These are phyloP conservation scores for Talaromyces stipitatus DNA, from an alignment of 495 filamentous ascomycete genomes.

Conservation along the genomic window DNA sequence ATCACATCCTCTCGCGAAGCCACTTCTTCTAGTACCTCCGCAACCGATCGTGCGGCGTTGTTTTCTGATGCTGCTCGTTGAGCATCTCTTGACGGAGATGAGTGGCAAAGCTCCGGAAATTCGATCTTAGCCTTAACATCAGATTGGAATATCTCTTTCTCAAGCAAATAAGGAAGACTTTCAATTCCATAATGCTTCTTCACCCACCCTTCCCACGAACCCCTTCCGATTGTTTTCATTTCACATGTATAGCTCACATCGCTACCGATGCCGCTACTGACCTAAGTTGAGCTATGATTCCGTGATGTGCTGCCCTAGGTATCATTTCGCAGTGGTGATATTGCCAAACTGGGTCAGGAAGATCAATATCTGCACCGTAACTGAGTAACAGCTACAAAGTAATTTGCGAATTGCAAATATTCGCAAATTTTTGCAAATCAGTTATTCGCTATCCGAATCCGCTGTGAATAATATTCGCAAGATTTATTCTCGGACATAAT, in stretches of 20 bases:
- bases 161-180: no score
- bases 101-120: conserved; percentile 25
- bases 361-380: background rate
- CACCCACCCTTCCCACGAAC: no score
- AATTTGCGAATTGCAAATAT: no score
- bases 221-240: no score
- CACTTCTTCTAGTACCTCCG: conserved; percentile 7
- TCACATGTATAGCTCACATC: no score
- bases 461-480: no score
- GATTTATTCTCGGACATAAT: no score
- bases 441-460: no score
- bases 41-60: conserved; percentile 4
- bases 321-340: background rate
- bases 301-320: background rate
- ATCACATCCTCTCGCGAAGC: conserved; percentile 7
- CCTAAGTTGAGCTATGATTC: background rate
- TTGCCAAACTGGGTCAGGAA: background rate
- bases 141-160: conserved; percentile 21
- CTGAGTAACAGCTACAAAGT: background rate
- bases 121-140: conserved; percentile 22
- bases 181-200: no score
- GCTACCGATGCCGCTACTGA: background rate
- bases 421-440: no score
- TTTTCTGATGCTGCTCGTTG: conserved; percentile 11
- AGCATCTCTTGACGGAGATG: conserved; percentile 14